Percentiles rank a stretch among this genome's conserved stretches.
Conservation (phyloP, 371 early-diverging fungal genomes). For the Entomophthora muscae region DNA sequence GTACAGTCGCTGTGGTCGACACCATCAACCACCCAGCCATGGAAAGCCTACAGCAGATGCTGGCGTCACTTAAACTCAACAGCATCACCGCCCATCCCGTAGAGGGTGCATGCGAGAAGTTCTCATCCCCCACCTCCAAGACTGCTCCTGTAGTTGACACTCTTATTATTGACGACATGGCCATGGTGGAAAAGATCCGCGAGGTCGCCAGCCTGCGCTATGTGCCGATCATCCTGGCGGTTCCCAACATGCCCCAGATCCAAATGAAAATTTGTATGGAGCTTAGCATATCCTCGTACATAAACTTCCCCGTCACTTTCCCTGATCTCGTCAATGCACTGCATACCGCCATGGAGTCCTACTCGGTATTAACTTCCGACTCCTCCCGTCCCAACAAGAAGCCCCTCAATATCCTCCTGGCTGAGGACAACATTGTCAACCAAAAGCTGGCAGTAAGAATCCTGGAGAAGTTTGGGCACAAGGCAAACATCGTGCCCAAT, state of each 20-base stretch:
- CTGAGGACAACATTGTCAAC: conserved; percentile 70
- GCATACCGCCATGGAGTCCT: conserved; percentile 43
- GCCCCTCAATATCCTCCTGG: conserved; percentile 43
- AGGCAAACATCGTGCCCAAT: conserved; percentile 45
- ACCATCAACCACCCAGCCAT: conserved; percentile 11
- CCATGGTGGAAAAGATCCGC: conserved; percentile 27
- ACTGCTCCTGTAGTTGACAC: conserved; percentile 25
- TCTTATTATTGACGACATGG: conserved; percentile 30
- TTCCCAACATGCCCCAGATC: conserved; percentile 22
- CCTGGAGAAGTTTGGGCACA: conserved; percentile 54
- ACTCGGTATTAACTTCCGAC: conserved; percentile 32
- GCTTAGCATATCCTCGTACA: conserved; percentile 38
- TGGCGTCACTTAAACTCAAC: conserved; percentile 21
- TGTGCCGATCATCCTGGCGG: conserved; percentile 40
- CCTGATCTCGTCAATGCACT: conserved; percentile 42
- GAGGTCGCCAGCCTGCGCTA: conserved; percentile 31
- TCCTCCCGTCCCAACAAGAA: conserved; percentile 17
- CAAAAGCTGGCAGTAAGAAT: conserved; percentile 57
- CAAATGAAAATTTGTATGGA: conserved; percentile 43
- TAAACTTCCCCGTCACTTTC: conserved; percentile 32
- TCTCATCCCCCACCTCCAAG: conserved; percentile 11
- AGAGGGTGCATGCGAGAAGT: conserved; percentile 19
- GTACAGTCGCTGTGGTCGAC: conserved; percentile 23
- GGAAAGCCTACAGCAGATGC: conserved; percentile 8
- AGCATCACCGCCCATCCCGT: conserved; percentile 19